Evolutionary conservation across 805 yeast genomes (phyloP).

Genomic region (Ascoidea rubescens): DNA sequence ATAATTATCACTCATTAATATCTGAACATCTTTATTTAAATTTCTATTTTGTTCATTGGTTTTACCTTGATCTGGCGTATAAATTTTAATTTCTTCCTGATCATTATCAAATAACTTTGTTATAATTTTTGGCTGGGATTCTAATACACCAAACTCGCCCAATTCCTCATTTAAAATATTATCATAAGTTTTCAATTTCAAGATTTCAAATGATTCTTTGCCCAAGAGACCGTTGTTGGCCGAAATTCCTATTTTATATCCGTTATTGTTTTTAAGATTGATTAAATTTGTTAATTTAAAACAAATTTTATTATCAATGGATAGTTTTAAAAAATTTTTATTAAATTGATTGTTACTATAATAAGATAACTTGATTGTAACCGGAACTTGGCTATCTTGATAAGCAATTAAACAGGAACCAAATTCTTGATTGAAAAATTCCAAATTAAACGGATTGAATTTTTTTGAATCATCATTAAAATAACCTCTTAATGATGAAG

Average conservation of each 20-base stretch:
- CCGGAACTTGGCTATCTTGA: conserved; percentile 59
- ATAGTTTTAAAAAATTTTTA: conserved; percentile 40
- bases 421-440: conserved; percentile 22
- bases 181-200: conserved; percentile 42
- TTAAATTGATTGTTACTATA: conserved; percentile 18
- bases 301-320: conserved; percentile 58
- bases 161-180: conserved; percentile 37
- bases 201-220: conserved; percentile 51
- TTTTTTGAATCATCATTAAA: conserved; percentile 42
- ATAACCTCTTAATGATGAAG: conserved; percentile 41
- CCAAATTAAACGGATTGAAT: conserved; percentile 17
- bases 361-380: conserved; percentile 52
- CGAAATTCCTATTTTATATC: conserved; percentile 38
- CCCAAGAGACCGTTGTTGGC: conserved; percentile 27
- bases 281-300: conserved; percentile 45
- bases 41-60: conserved; percentile 10
- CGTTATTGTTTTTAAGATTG: conserved; percentile 23
- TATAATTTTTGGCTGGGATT: conserved; percentile 30
- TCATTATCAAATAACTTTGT: conserved; percentile 24
- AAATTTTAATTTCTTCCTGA: conserved; percentile 17
- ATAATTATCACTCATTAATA: neutral
- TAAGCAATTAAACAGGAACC: conserved; percentile 46
- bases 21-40: neutral
- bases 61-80: conserved; percentile 12
- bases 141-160: conserved; percentile 39